Conservation (phyloP, 1,284 basidiomycete genomes). For the Albatrellus sp. region DNA sequence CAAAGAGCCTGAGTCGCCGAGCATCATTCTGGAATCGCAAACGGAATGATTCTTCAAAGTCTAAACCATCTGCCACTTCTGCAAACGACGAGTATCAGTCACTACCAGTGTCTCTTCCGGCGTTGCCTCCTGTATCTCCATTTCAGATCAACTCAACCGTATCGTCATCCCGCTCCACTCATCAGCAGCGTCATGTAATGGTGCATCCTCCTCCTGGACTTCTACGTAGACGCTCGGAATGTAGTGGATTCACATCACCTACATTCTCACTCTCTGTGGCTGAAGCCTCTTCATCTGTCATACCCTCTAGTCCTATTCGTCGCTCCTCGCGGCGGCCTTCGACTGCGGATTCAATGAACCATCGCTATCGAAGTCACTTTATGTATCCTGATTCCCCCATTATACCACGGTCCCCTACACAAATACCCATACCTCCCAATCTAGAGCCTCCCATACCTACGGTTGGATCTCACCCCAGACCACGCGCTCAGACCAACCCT, state of each 20-base stretch:
- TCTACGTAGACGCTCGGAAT: conserved; percentile 40
- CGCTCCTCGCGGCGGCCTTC: conserved; percentile 13
- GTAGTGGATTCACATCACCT: conserved; percentile 15
- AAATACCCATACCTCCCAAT: conserved; percentile 4
- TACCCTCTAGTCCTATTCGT: conserved; percentile 4
- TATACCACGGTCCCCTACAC: conserved; percentile 7
- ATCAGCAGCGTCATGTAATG: conserved; percentile 13
- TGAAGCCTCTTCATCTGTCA: neutral
- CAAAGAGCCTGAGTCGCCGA: conserved; percentile 32
- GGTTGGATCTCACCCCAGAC: conserved; percentile 19
- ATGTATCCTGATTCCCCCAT: conserved; percentile 6
- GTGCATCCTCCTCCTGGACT: conserved; percentile 24
- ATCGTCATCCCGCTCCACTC: conserved; percentile 13
- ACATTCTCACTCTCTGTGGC: conserved; percentile 3
- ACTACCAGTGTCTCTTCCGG: conserved; percentile 28
- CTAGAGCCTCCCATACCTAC: conserved; percentile 10
- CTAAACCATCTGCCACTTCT: conserved; percentile 11
- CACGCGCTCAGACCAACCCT: conserved; percentile 57
- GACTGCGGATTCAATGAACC: conserved; percentile 19
- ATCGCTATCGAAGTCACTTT: conserved; percentile 11
- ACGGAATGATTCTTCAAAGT: conserved; percentile 19
- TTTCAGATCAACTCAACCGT: conserved; percentile 28
- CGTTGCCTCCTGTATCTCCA: conserved; percentile 38
- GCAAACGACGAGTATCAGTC: conserved; percentile 15
- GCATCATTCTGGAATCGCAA: conserved; percentile 42